Evolutionary conservation across 2,329 filamentous ascomycete species (phyloP).

Genomic region (Microthyrium microscopicum): DNA sequence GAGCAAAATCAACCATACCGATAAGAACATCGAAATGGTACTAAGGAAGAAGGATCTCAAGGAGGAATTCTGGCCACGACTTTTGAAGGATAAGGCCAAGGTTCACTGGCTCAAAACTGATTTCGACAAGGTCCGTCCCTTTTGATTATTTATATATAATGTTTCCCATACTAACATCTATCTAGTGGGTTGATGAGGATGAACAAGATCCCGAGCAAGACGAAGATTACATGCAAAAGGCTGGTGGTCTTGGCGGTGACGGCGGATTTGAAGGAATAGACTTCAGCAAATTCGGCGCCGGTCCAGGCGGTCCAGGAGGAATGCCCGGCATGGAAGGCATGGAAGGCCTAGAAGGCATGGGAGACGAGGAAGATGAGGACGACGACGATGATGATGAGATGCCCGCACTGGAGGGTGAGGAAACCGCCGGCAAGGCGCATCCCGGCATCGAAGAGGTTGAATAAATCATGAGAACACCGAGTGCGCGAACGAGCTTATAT

Average conservation of each 20-base stretch:
- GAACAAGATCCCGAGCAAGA: slow-evolving; percentile 92
- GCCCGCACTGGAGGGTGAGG: slow-evolving; percentile 58
- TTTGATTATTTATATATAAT: background rate
- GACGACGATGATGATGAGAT: slow-evolving; percentile 56
- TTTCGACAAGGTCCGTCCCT: slow-evolving; percentile 67
- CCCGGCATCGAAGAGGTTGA: slow-evolving; percentile 27
- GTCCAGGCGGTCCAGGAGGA: slow-evolving; percentile 19
- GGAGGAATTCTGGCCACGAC: slow-evolving; percentile 86
- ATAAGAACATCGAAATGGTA: slow-evolving; percentile 76
- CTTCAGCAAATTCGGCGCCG: slow-evolving; percentile 8
- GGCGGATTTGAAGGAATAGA: slow-evolving; percentile 17
- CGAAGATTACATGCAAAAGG: slow-evolving; percentile 41
- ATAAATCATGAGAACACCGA: slow-evolving; percentile 9
- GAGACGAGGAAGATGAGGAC: slow-evolving; percentile 30
- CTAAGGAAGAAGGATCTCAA: slow-evolving; percentile 94
- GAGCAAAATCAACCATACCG: slow-evolving; percentile 76
- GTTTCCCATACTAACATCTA: background rate
- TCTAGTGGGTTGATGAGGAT: slow-evolving; percentile 83
- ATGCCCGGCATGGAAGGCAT: too few species aligned
- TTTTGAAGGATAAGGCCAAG: slow-evolving; percentile 82
- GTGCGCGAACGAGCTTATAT: background rate
- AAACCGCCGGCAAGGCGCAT: slow-evolving; percentile 21
- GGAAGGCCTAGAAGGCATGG: slow-evolving; percentile 29
- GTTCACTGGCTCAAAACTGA: slow-evolving; percentile 95
- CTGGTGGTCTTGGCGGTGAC: slow-evolving; percentile 35